Evolutionary conservation across 768 basidiomycete species (phyloP).

Genomic region (Pholiota conissans): DNA sequence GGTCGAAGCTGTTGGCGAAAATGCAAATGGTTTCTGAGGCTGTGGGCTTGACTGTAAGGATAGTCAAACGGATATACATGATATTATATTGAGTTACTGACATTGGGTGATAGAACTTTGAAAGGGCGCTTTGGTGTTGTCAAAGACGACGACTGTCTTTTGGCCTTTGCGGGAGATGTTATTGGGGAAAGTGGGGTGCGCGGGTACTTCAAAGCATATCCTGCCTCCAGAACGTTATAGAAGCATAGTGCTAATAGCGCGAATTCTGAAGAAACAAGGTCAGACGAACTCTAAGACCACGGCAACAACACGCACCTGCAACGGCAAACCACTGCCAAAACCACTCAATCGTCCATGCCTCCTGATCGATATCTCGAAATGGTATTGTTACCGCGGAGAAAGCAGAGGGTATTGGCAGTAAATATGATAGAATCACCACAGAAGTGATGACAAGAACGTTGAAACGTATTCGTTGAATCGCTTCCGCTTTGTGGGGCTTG

Average conservation of each 20-base stretch:
- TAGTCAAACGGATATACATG: not conserved
- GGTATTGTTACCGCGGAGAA: slow-evolving; percentile 31
- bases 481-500: slow-evolving; percentile 47
- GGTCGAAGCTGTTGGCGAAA: slow-evolving; percentile 30
- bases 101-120: slow-evolving; percentile 41
- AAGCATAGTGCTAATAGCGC: slow-evolving; percentile 29
- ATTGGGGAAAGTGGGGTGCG: slow-evolving; percentile 33
- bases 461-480: slow-evolving; percentile 40
- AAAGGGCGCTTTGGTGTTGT: slow-evolving; percentile 36
- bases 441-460: slow-evolving; percentile 38
- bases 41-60: slow-evolving; percentile 37
- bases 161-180: slow-evolving; percentile 32
- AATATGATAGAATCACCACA: slow-evolving; percentile 33
- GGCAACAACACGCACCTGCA: slow-evolving; percentile 28
- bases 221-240: slow-evolving; percentile 41
- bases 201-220: slow-evolving; percentile 45
- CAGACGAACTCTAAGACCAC: not conserved
- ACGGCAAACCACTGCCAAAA: slow-evolving; percentile 39
- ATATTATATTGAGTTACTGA: slow-evolving; percentile 17
- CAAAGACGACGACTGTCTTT: slow-evolving; percentile 20
- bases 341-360: slow-evolving; percentile 34
- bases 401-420: slow-evolving; percentile 40
- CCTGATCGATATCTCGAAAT: slow-evolving; percentile 22
- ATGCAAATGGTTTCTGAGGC: slow-evolving; percentile 42
- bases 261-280: slow-evolving; percentile 29